phyloP scores from a whole-genome alignment of 331 rosid species.

The Quercus phellos region DNA sequence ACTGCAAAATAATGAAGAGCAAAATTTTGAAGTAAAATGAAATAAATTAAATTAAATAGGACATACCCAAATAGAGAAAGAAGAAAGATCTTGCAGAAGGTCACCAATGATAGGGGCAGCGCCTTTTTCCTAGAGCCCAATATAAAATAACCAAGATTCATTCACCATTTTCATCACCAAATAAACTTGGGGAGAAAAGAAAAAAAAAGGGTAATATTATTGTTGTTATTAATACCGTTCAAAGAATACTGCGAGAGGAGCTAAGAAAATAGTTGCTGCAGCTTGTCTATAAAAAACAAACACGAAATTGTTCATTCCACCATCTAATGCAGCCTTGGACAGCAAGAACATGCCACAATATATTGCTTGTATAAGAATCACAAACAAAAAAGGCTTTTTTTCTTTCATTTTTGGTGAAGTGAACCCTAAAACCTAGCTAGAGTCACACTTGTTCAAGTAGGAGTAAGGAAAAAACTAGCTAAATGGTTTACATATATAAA shows the following conservation, averaged over 20 bases:
- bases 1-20: not conserved
- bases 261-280: constrained; percentile 45
- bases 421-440: not conserved
- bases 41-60: not conserved
- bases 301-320: constrained; percentile 77
- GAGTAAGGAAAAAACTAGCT: not conserved
- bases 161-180: not conserved
- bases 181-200: not conserved
- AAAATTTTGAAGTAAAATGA: not conserved
- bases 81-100: constrained; percentile 74
- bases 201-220: not conserved
- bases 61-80: constrained; percentile 67
- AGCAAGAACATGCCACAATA: constrained; percentile 67
- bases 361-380: constrained; percentile 49
- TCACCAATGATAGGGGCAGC: constrained; percentile 48
- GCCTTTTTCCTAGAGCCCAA: constrained; percentile 47
- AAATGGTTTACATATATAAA: not conserved
- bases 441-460: not conserved
- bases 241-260: constrained; percentile 53
- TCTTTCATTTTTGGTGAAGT: constrained; percentile 20
- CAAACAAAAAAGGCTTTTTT: constrained; percentile 37
- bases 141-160: not conserved
- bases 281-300: constrained; percentile 77
- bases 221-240: constrained; percentile 39
- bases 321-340: constrained; percentile 73